Base-by-base conservation (phyloP, 257 asterid genomes). In the Solanum virginianum region DNA sequence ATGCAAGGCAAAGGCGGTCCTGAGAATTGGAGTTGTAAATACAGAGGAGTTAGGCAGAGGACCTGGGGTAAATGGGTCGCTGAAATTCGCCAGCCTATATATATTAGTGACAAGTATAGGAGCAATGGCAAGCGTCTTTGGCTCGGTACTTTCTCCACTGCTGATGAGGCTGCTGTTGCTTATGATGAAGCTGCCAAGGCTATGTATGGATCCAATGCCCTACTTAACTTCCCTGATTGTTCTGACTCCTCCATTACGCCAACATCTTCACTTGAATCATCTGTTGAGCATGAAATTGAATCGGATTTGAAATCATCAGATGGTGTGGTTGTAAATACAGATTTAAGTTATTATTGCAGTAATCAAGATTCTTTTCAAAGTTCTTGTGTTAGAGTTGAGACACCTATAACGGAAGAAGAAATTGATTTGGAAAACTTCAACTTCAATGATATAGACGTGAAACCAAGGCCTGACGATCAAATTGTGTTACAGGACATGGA, bases 61-160 rank as follows among this genome's bases (percentile, higher is more conserved):
- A 86, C 53, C 14, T 88, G 91, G 91, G 91, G 91, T 5, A 86
- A 84, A 10, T 88, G 91, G 91, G 91, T 88, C 5, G 89, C 91
- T 6, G 91, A 88, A 87, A 88, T 88, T 36, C 85, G 91, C 1
- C 63, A 82, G 3, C 89, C 91, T 9, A 84, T 26, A 5, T 51
- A 14, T 43, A 2, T 8, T 11, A 63, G 36, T 29, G 68, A 51
- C 8, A 5, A 22, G 26, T 17, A 3, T 51, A 79, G 17, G 51
- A 43, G 59, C 26, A 82, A 57, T 59, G 39, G 18, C 0, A 49
- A 82, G 11, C 81, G 89, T 0, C 62, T 85, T 26, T 89, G 91
- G 91, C 87, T 89, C 0, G 91, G 91, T 5, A 87, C 88, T 0
- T 89, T 87, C 12, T n/a, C 51, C 1, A 87, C 87, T 1, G 84